Base-by-base conservation (phyloP, 2,329 filamentous ascomycete genomes). In the Pezicula neosporulosa region DNA sequence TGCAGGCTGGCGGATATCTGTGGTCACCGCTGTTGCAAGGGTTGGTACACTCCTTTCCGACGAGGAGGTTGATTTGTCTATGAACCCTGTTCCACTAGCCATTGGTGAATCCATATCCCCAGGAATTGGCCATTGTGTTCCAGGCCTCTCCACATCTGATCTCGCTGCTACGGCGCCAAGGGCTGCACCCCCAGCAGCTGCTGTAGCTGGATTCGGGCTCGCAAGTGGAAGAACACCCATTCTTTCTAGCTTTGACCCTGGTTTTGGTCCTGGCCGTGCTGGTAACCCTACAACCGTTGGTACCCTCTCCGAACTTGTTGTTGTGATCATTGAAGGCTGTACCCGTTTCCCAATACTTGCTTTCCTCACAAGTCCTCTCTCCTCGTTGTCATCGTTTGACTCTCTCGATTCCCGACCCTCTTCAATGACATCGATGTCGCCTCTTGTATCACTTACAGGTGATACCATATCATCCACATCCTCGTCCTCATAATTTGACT, bases 271-370 rank as follows among this genome's bases (percentile, higher is more conserved):
- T 13, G 63, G 50, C 24, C 65, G 60, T n/a, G 56, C 52, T 53
- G 58, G 39, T 52, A 60, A 16, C 21, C 15, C 24, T 16, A 12
- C 28, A 3, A 33, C 9, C 4, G 54, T 51, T 21, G 39, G 36
- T 35, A 46, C 39, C 16, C 48, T 55, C 12, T 62, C 64, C 56
- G 61, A 58, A 49, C 56, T 56, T 48, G 56, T 73, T 2, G 76
- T 76, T 39, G 70, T 78, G 15, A 86, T 72, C 41, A 84, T 70
- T 4, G 78, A 73, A 2, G 81, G 80, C 59, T 78, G 84, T 16
- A 75, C 80, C 60, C 78, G 77, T 63, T 81, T 83, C 12, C 82
- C 83, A 46, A 85, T 64, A 60, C 82, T 85, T 15, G 81, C 82
- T 58, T 76, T 83, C 51, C 82, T 73, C 9, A 86, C 82, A 19